Base-by-base conservation (phyloP, 768 basidiomycete species). In the Collybia sordida region DNA sequence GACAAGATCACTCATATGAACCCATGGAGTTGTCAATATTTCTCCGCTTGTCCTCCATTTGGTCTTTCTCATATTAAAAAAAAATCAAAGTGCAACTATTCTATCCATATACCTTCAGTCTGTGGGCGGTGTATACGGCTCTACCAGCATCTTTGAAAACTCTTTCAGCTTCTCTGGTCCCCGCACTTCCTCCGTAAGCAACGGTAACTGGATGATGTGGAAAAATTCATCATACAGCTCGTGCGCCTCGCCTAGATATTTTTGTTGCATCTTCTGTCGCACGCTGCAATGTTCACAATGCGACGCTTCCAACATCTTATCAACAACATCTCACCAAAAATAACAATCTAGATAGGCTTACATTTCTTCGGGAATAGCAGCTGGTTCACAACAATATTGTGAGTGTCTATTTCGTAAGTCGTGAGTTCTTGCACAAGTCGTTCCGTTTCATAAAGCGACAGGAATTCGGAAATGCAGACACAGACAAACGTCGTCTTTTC, bases 401-500 rank as follows among this genome's bases (percentile, higher is more conserved):
- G 97, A 42, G 94, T 97, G 68, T 98, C 95, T 64, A 98, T 98
- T 65, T 93, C 93, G 64, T 93, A 93, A 39, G 83, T 75, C n/a
- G 90, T 92, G 39, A 97, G 74, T 66, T 98, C 95, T 69, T 99
- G 97, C 24, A 99, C 92, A 21, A 99, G 80, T 23, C 97, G 90
- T 69, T 99, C 97, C 22, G 97, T 99, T 75, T 99, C 97, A 68
- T 99, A 99, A 22, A 99, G 74, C 12, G 94, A 97, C 58, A 98
- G 72, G 80, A 99, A 98, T 68, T 98, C 96, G 45, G 96, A 97
- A 64, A 98, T 98, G 77, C 93, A 93, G 45, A 98, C 96, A 61
- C 97, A 98, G 59, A 99, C 89, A 62, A 99, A 99, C 15, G 94
- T 98, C 9, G 97, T 99, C 73, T 95, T 96, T 72, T 99, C 97